phyloP scores from a whole-genome alignment of 1,139 yeast genomes.

The Suhomyces atakaporum region DNA sequence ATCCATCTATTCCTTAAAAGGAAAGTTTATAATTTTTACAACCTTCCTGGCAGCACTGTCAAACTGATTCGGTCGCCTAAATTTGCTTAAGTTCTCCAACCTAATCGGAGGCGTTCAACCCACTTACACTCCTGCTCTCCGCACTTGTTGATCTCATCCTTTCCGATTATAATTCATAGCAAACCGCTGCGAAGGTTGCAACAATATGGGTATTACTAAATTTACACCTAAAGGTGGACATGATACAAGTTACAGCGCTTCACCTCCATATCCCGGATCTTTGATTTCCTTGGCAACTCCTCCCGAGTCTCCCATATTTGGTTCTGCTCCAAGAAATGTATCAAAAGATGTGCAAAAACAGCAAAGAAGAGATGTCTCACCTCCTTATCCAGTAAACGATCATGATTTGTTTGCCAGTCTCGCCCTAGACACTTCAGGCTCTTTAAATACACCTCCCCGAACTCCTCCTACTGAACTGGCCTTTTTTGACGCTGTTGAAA shows the following conservation, averaged over 20 bases:
- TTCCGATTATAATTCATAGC: too few relatives aligned
- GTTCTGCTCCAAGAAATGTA: constrained; percentile 5
- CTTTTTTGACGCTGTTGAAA: neutral
- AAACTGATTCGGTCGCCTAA: neutral
- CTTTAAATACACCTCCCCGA: constrained; percentile 4
- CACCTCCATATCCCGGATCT: neutral
- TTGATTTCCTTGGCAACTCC: neutral
- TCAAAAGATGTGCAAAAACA: neutral
- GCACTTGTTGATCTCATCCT: too few relatives aligned
- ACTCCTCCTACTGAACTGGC: constrained; percentile 3
- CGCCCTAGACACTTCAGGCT: neutral
- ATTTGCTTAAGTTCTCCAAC: too few relatives aligned
- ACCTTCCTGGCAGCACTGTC: neutral
- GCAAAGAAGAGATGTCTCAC: neutral
- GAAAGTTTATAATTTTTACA: neutral
- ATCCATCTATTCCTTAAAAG: neutral
- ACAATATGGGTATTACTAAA: constrained; percentile 9
- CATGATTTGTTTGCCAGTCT: constrained; percentile 3
- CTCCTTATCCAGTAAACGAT: constrained; percentile 10
- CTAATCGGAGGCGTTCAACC: too few relatives aligned
- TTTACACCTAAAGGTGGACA: constrained; percentile 3
- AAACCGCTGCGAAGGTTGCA: constrained; percentile 4
- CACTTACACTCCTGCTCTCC: too few relatives aligned
- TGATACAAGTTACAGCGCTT: neutral
- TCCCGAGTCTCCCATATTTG: constrained; percentile 8